Evolutionary conservation across 73 alveolate genomes (phyloP), one percentile per base, ranked within the genome.

Genomic region (Stentor roeselii): DNA sequence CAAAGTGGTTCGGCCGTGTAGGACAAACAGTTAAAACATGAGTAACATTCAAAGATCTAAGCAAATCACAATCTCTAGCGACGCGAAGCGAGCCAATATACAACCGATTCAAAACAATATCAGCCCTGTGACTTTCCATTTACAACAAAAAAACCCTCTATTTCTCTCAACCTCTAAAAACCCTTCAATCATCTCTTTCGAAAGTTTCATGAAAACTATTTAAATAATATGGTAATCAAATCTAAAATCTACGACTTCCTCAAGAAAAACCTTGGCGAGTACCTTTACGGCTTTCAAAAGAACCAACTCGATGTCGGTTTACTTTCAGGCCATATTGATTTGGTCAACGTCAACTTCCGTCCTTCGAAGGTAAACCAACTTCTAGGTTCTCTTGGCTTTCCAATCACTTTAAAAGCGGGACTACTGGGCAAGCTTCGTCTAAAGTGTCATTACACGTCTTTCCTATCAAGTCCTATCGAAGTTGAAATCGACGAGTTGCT

Each of bases 341-440:
- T 85, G 3, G 59, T 58, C 37, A 30, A n/a, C 14, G 87, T 85
- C n/a, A 78, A 85, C 78, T 30, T 85, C 39, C 39, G 87, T 2
- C 87, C 90, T 14, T 83, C 76, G 42, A 78, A 78, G 59, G 67
- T 85, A 11, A 85, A 85, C 78, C 40, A 76, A 14, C 4, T 60
- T 3, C 84, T 82, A 11, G 38, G 39, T 3, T 74, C 78, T 3
- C 40, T 27, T 14, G 84, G 75, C 36, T 11, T 82, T 31, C 91
- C 91, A 3, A 21, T 86, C 30, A 36, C 60, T 31, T 3, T 86
- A 21, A 86, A 86, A 60, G 59, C 91, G 32, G 91, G 91, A 38
- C 36, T 86, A 11, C 36, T 86, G 75, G 60, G 84, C 3, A 61
- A 34, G 60, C 39, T 83, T 58, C 21, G 42, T 42, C 60, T 78